Conservation (phyloP, 2,329 filamentous ascomycete species). For the Fonsecaea monophora region DNA sequence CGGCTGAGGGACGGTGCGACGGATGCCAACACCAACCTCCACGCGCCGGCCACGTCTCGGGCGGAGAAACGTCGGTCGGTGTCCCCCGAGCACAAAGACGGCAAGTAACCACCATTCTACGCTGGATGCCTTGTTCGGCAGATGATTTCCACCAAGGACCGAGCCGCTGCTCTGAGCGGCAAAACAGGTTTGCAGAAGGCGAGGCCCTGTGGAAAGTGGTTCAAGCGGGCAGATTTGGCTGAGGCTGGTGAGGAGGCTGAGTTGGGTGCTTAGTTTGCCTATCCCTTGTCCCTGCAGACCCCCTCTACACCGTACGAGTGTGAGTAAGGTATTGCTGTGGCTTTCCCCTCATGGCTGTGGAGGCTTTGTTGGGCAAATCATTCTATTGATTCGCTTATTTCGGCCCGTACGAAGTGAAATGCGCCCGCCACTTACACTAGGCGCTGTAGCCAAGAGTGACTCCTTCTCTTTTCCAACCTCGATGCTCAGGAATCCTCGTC, state of each 20-base stretch:
- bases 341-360: too few relatives aligned
- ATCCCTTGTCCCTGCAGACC: too few relatives aligned
- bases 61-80: background rate
- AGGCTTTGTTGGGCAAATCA: background rate
- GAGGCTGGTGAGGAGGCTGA: background rate
- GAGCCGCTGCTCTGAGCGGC: background rate
- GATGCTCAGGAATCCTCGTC: background rate
- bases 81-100: background rate
- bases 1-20: background rate
- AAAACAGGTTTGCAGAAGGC: background rate
- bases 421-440: background rate
- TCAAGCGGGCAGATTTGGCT: background rate
- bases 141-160: background rate
- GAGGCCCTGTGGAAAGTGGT: background rate
- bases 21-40: background rate
- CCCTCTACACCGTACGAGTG: too few relatives aligned
- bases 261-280: too few relatives aligned
- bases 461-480: background rate
- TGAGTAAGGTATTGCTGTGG: too few relatives aligned
- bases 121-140: background rate
- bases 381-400: background rate
- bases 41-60: background rate
- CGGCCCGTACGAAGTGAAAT: background rate
- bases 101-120: background rate
- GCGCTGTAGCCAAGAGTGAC: background rate